These are phyloP conservation scores for Trichosporon sp. DNA, from an alignment of 1,284 basidiomycete genomes.

Conservation along the genomic window DNA sequence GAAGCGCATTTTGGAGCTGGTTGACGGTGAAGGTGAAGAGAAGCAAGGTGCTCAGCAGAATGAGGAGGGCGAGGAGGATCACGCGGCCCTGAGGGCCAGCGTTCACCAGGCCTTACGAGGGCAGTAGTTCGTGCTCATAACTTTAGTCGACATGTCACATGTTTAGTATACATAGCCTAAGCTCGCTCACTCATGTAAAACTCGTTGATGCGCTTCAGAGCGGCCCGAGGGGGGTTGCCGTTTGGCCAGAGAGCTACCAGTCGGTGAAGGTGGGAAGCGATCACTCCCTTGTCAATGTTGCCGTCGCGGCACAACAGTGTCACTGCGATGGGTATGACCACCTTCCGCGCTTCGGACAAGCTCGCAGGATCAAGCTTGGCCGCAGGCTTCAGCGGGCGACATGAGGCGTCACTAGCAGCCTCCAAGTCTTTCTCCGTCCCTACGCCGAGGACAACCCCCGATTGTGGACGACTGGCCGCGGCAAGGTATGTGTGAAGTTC, in stretches of 20 bases:
- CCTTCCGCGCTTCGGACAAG: conserved; percentile 18
- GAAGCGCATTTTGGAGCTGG: conserved; percentile 76
- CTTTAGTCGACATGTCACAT: conserved; percentile 3
- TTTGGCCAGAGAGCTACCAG: conserved; percentile 45
- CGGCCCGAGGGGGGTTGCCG: conserved; percentile 45
- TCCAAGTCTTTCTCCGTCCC: conserved; percentile 20
- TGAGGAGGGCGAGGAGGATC: conserved; percentile 29
- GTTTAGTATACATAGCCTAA: background rate
- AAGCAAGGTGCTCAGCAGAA: conserved; percentile 10
- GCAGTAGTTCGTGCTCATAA: conserved; percentile 14
- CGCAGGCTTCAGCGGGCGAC: background rate
- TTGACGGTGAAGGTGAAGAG: conserved; percentile 36
- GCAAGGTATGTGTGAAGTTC: conserved; percentile 17
- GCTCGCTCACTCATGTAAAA: conserved; percentile 33
- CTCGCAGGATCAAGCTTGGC: background rate
- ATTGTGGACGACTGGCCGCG: no score
- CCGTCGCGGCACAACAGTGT: conserved; percentile 20
- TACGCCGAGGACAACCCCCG: conserved; percentile 18
- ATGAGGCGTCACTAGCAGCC: background rate
- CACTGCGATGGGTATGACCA: conserved; percentile 32
- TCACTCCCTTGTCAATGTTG: conserved; percentile 26
- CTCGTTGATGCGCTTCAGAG: conserved; percentile 47
- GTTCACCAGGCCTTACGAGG: conserved; percentile 42
- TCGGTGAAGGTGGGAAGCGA: conserved; percentile 34
- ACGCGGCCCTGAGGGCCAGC: conserved; percentile 43